These are phyloP conservation scores for Fusarium brevicatenulatum DNA, from an alignment of 2,329 filamentous ascomycete species.

Conservation along the genomic window DNA sequence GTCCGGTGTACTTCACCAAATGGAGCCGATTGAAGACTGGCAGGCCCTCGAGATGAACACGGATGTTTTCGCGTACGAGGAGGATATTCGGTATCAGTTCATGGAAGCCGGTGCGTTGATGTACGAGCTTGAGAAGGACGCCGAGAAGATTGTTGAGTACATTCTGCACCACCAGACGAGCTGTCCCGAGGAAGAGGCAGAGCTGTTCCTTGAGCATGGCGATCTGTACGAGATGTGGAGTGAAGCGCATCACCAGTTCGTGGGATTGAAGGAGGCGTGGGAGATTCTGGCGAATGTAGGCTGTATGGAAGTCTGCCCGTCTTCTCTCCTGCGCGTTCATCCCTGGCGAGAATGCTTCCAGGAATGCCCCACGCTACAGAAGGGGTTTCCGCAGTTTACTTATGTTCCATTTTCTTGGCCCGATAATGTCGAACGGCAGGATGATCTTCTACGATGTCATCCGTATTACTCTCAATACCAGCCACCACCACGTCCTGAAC, in stretches of 20 bases:
- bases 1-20: neutral
- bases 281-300: constrained; percentile 9
- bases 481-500: neutral
- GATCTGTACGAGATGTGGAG: constrained; percentile 1
- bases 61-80: neutral
- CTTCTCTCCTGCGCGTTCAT: neutral
- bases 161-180: neutral
- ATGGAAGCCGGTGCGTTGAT: constrained; percentile 17
- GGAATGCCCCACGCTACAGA: neutral
- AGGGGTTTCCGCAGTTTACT: neutral
- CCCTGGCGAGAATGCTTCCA: constrained; percentile 7
- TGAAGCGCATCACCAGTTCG: neutral
- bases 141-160: neutral
- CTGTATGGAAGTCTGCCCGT: constrained; percentile 25
- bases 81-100: constrained; percentile 16
- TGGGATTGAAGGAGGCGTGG: neutral
- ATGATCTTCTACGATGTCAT: constrained; percentile 3
- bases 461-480: neutral
- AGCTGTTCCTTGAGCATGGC: neutral
- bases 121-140: neutral
- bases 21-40: neutral
- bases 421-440: neutral
- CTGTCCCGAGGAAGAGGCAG: neutral
- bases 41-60: neutral
- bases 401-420: neutral